phyloP scores from a whole-genome alignment of 176 grass and related monocot species.

The Bolboschoenus planiculmis region DNA sequence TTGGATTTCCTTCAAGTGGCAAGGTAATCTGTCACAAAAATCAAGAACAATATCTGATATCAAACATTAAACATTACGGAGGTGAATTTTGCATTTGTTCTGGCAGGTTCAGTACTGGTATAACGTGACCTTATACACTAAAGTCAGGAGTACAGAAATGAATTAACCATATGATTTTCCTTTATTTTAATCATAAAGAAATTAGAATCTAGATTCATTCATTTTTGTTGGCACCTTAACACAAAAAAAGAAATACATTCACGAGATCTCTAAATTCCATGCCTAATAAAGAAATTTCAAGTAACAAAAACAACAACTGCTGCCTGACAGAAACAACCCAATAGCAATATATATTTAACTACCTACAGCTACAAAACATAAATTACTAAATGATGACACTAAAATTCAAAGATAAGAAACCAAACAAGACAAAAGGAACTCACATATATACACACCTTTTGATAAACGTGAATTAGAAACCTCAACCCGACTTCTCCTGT shows the following conservation, averaged over 20 bases:
- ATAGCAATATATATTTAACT: slow-evolving; percentile 20
- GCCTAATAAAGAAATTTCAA: background rate
- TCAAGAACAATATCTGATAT: background rate
- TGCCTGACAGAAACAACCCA: slow-evolving; percentile 14
- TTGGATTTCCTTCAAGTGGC: background rate
- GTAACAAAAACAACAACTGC: slow-evolving; percentile 15
- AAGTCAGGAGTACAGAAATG: background rate
- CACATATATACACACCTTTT: slow-evolving; percentile 30
- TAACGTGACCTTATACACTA: background rate
- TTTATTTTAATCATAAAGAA: background rate
- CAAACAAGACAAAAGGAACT: slow-evolving; percentile 7
- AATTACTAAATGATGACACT: background rate
- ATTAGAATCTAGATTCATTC: slow-evolving; percentile 8
- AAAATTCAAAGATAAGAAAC: background rate
- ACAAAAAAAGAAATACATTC: background rate
- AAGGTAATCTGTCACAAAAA: background rate
- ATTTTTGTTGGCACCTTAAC: background rate
- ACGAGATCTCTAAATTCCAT: background rate
- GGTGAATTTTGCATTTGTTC: background rate
- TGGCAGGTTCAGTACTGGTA: background rate
- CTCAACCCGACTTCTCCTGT: slow-evolving; percentile 4
- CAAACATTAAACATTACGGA: background rate
- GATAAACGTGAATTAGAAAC: background rate
- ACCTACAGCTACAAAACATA: slow-evolving; percentile 24
- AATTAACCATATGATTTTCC: background rate